A percentile compares a stretch with the other conserved stretches of the same genome.
These are phyloP conservation scores for Candida insectalens DNA, from an alignment of 805 yeast species.

Conservation along the genomic window DNA sequence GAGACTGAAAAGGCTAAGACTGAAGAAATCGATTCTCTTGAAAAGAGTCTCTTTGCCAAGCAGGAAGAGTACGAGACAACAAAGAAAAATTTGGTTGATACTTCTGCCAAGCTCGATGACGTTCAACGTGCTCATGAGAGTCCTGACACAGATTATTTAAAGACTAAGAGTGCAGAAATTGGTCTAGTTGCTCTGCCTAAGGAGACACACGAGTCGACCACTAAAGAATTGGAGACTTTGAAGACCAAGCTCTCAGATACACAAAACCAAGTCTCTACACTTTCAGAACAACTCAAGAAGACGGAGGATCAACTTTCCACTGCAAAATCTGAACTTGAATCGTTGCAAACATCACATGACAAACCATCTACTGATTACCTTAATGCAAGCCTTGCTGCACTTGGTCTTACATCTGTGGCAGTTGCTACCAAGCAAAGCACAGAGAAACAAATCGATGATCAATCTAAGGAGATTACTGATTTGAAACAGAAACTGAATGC, in stretches of 20 bases:
- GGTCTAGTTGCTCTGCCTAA: conserved; percentile 22
- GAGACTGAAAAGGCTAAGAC: background rate
- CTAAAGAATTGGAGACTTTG: conserved; percentile 3
- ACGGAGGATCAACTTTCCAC: conserved; percentile 1
- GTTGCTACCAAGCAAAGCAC: too few species aligned
- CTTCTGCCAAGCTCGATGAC: background rate
- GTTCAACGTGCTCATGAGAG: background rate
- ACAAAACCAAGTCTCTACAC: conserved; percentile 1
- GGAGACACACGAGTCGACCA: conserved; percentile 1
- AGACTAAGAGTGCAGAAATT: conserved; percentile 20
- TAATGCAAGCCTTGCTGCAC: conserved; percentile 8
- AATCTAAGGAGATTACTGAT: too few species aligned
- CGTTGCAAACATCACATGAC: conserved; percentile 3
- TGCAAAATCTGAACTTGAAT: conserved; percentile 3
- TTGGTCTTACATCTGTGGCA: conserved; percentile 5
- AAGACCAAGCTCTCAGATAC: background rate
- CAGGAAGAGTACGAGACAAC: background rate
- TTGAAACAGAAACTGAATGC: background rate
- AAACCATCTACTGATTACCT: conserved; percentile 16
- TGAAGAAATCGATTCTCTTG: background rate
- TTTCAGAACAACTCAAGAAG: background rate
- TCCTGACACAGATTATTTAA: conserved; percentile 11
- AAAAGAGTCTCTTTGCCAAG: background rate
- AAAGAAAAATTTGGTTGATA: background rate
- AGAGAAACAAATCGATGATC: too few species aligned